Evolutionary conservation across 1,284 basidiomycete species (phyloP).

Genomic region (Pisolithus thermaeus): DNA sequence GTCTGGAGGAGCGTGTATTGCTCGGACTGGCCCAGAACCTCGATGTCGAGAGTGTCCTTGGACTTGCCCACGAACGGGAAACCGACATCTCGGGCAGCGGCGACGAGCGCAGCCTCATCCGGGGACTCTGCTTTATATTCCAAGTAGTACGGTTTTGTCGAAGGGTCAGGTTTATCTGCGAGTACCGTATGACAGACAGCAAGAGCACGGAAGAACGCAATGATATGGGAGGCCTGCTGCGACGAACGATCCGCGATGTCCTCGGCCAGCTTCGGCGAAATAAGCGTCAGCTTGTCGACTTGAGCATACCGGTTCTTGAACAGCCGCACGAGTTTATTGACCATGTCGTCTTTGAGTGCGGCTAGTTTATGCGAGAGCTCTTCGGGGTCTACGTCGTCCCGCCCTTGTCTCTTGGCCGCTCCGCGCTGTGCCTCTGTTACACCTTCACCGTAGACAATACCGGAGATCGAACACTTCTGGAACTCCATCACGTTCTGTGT

Average conservation of each 20-base stretch:
- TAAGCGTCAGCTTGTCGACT: slow-evolving; percentile 78
- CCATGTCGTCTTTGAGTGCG: slow-evolving; percentile 73
- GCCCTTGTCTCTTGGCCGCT: slow-evolving; percentile 79
- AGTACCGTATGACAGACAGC: slow-evolving; percentile 92
- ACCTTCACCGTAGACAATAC: slow-evolving; percentile 86
- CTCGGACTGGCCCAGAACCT: slow-evolving; percentile 87
- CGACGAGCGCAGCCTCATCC: slow-evolving; percentile 92
- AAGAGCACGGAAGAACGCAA: slow-evolving; percentile 87
- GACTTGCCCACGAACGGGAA: slow-evolving; percentile 85
- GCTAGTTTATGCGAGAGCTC: slow-evolving; percentile 66
- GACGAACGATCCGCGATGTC: slow-evolving; percentile 62
- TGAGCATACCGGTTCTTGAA: slow-evolving; percentile 92
- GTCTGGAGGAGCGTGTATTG: slow-evolving; percentile 75
- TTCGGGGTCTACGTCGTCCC: slow-evolving; percentile 58
- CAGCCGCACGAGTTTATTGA: slow-evolving; percentile 63
- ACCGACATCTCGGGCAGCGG: slow-evolving; percentile 86
- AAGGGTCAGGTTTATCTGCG: slow-evolving; percentile 65
- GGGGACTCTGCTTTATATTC: slow-evolving; percentile 96
- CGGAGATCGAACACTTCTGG: slow-evolving; percentile 89
- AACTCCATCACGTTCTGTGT: slow-evolving; percentile 99
- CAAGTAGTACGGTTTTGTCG: slow-evolving; percentile 59
- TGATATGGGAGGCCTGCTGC: slow-evolving; percentile 62
- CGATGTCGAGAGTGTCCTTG: slow-evolving; percentile 79
- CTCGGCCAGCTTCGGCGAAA: slow-evolving; percentile 79
- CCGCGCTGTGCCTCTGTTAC: slow-evolving; percentile 94